Base-by-base conservation (phyloP, 2,329 filamentous ascomycete genomes). In the Endothia cerciana region DNA sequence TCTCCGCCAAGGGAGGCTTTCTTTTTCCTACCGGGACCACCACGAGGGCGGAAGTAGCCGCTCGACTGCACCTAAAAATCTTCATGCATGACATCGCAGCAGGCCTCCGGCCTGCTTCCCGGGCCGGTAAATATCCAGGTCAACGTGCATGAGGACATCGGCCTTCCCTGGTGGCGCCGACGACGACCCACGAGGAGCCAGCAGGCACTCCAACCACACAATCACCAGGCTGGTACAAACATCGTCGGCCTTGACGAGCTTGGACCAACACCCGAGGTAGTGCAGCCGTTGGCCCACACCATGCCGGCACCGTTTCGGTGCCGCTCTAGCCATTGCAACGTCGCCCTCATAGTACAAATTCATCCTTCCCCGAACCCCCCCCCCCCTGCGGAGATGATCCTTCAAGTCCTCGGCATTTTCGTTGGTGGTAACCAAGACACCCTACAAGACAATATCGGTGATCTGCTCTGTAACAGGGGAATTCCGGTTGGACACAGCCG, bases 261-360 rank as follows among this genome's bases (percentile, higher is more conserved):
- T 51, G 25, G 47, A 30, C 25, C 47, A 13, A 51, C 22, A n/a
- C 11, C 22, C 45, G 13, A 25, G 25, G 25, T 25, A 51, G n/a
- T 17, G 25, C 47, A 51, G 25, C 38, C 33, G 22, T 40, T 58
- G 33, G 55, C 38, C 38, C 56, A 22, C 38, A 43, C 15, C 56
- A 43, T 25, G 22, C 56, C 56, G 56, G 56, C 56, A 17, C 56
- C 56, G 40, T 45, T 28, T 45, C 56, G 56, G 56, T 59, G 25
- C 56, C 56, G 38, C 6, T 38, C 25, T 22, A 45, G 38, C 40
- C 33, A 15, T 43, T 19, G 38, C 38, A 59, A 59, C 56, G 22
- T 36, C 33, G 33, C 33, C n/a, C n/a, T n/a, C n/a, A n/a, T n/a
- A n/a, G n/a, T n/a, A n/a, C n/a, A n/a, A n/a, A n/a, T n/a, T n/a